Base-by-base conservation (phyloP, 495 filamentous ascomycete genomes). In the Penicillium antarcticum region DNA sequence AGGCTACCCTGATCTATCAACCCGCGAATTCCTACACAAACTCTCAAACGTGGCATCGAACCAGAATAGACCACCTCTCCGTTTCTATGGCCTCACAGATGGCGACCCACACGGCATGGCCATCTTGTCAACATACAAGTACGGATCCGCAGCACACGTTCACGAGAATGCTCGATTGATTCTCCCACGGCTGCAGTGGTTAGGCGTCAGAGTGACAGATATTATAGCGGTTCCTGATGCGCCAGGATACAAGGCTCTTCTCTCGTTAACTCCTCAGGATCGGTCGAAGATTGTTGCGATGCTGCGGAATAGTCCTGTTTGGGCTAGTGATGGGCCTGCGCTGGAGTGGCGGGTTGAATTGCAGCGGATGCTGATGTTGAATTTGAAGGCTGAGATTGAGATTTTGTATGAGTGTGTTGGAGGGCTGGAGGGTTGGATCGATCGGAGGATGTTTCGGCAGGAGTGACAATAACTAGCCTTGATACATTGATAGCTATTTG, bases 321-420 rank as follows among this genome's bases (percentile, higher is more conserved):
- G 76, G 60, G 65, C 63, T 8, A 73, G 71, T 36, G 66, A 69
- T 49, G 80, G 76, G 7, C 67, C 69, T 0, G 77, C 85, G 57
- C 48, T 45, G 1, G 76, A 80, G 24, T 84, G 84, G 72, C 75
- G 80, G 38, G 60, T 63, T 10, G 89, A 94, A 59, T 60, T 97
- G 55, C 92, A 95, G 69, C 67, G 78, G 4, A 97, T 97, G 91
- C 65, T 97, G 40, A 81, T 95, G 73, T 61, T 95, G 44, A 87
- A 88, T 57, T 52, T 89, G 44, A 98, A 98, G 64, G 89, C 86
- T 2, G 94, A 98, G 69, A 92, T 94, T 52, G 89, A 98, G 70
- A 75, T 87, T 8, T 72, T 96, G 45, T 89, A 89, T 51, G 73
- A 81, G 16, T 64, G 69, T 21, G 76, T 77, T 0, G 73, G 69